phyloP scores from a whole-genome alignment of 371 early-diverging fungal species.

The Hamiltosporidium tvaerminnensis region DNA sequence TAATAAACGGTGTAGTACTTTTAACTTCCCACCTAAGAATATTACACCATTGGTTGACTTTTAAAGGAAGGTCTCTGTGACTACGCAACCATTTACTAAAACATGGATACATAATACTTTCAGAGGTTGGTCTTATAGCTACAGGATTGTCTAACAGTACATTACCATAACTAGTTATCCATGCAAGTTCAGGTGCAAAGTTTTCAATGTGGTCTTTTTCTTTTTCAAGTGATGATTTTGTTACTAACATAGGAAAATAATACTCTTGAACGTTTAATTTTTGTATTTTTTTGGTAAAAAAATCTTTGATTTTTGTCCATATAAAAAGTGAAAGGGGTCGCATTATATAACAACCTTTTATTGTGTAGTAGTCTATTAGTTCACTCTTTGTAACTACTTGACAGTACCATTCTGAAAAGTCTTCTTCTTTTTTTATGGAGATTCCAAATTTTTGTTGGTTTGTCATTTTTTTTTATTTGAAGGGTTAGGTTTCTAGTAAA shows the following conservation, averaged over 20 bases:
- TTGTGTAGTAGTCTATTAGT: slow-evolving; percentile 94
- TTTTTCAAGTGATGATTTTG: slow-evolving; percentile 67
- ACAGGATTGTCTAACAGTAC: slow-evolving; percentile 81
- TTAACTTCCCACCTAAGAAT: slow-evolving; percentile 99
- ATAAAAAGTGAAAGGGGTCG: slow-evolving; percentile 86
- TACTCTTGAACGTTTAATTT: slow-evolving; percentile 82
- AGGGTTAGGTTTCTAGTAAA: too few relatives aligned
- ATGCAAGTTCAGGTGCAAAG: slow-evolving; percentile 97
- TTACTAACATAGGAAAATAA: slow-evolving; percentile 98
- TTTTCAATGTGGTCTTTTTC: slow-evolving; percentile 98
- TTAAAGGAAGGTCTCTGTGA: slow-evolving; percentile 89
- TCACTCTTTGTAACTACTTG: slow-evolving; percentile 74
- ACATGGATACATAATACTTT: slow-evolving; percentile 98
- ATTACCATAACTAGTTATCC: slow-evolving; percentile 91
- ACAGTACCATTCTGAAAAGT: slow-evolving; percentile 73
- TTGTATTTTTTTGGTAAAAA: slow-evolving; percentile 73
- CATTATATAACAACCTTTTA: slow-evolving; percentile 94
- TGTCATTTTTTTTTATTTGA: too few relatives aligned
- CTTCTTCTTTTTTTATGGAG: slow-evolving; percentile 70
- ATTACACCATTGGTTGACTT: slow-evolving; percentile 98
- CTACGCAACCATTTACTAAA: slow-evolving; percentile 93
- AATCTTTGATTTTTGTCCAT: slow-evolving; percentile 64
- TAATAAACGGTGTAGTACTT: slow-evolving; percentile 91
- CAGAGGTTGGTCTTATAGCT: slow-evolving; percentile 97
- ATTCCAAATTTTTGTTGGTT: slow-evolving; percentile 70